Base-by-base conservation (phyloP, 331 rosid genomes). In the Malus hybrid region DNA sequence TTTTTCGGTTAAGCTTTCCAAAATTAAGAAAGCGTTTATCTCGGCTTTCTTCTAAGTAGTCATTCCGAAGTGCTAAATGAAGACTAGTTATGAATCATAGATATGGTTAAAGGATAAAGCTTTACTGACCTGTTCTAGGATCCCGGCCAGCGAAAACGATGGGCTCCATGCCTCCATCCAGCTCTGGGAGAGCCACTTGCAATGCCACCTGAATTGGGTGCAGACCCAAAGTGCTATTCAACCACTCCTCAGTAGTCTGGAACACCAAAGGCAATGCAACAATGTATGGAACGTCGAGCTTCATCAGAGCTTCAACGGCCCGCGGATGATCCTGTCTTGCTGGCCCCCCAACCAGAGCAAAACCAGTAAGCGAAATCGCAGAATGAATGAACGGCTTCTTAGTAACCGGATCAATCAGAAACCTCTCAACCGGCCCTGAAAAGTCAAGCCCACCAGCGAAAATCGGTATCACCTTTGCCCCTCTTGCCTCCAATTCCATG, bases 161-260 rank as follows among this genome's bases (percentile, higher is more conserved):
- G 10, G 99, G 97, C 82, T 95, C 99, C 96, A 95, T 95, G 73
- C 97, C 99, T 70, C 97, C 99, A 81, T 92, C 99, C 1, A 95
- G 96, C 87, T 95, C 99, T 0, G 99, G 99, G 66, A 95, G 90
- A 56, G 99, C 99, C 77, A 95, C 97, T 80, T 95, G 99, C 80
- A 95, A 86, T 27, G 99, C 99, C 6, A 95, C 99, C 88, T 95
- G 99, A 76, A 95, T 92, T 24, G 99, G 99, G 80, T 95, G 99
- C 87, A 95, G 74, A 22, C 99, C 99, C 83, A 95, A 73, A 67
- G 97, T 92, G 71, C 99, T 95, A 48, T 92, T 95, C 31, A 95
- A 82, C 99, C 97, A 92, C 78, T 95, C 99, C 83, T 95, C 99
- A 15, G 99, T 95, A 27, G 99, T 95, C 78, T 95, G 99, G 62